Evolutionary conservation across 2,329 filamentous ascomycete genomes (phyloP).

Genomic region (Lachnellula arida): DNA sequence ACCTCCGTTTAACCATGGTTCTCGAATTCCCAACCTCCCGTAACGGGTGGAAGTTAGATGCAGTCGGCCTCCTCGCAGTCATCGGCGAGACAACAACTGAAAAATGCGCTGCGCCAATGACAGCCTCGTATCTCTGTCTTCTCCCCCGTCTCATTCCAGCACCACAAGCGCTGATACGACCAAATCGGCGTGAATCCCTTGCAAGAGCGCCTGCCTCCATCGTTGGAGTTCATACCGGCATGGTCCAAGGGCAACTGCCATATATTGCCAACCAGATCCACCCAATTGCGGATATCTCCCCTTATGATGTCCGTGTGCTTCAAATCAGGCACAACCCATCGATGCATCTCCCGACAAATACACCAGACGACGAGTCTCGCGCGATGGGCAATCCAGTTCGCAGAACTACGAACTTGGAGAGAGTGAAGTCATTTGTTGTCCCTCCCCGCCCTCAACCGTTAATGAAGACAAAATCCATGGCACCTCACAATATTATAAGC

Average conservation of each 20-base stretch:
- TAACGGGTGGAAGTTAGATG: slow-evolving; percentile 1
- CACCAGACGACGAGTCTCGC: neutral
- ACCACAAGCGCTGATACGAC: neutral
- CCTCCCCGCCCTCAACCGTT: neutral
- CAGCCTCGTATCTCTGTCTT: slow-evolving; percentile 1
- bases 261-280: slow-evolving; percentile 1
- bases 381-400: neutral
- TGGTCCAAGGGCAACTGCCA: neutral
- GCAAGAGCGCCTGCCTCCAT: neutral
- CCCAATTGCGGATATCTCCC: neutral
- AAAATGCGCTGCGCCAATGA: neutral
- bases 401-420: neutral
- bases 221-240: neutral
- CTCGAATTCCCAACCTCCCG: neutral
- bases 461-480: neutral
- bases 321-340: neutral
- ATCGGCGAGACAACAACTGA: slow-evolving; percentile 4
- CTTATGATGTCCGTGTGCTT: neutral
- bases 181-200: neutral
- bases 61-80: slow-evolving; percentile 10
- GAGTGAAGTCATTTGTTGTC: neutral
- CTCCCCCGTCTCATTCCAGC: slow-evolving; percentile 1
- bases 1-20: neutral
- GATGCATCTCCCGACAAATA: too few species aligned
- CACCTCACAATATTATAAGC: neutral